Evolutionary conservation across 2,329 filamentous ascomycete species (phyloP), one percentile per base, ranked within the genome.

Genomic region (Fusarium longipes): DNA sequence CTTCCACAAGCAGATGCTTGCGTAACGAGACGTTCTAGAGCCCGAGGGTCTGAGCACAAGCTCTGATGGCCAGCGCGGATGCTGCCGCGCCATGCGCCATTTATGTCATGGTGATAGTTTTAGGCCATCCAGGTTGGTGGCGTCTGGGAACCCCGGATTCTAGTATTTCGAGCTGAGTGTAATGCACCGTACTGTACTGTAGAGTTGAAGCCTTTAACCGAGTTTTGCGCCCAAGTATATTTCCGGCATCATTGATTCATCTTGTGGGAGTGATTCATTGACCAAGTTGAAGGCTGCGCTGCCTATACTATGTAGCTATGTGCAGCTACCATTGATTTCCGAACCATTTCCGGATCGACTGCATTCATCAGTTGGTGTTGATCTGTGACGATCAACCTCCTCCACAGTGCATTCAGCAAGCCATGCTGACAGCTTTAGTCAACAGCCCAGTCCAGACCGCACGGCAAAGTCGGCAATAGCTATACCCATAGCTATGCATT

Each of bases 391-490:
- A 36, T 36, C 33, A 3, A 33, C 32, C 18, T 20, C 24, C 32
- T 36, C 3, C 45, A 36, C 5, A 8, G 27, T 38, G 25, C 40
- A 29, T 43, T 15, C 32, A 29, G 11, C 32, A 27, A 49, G 32
- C 22, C 32, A 49, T 8, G 32, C 12, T 12, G 32, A 49, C 22
- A 24, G 15, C 9, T 12, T 14, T 5, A 25, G 20, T n/a, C 6
- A 5, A 5, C 22, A 11, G 8, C 24, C 9, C 24, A 33, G 17
- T 15, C 45, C 38, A 56, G 25, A 25, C 53, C 36, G 18, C 36
- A 25, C 60, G 60, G 60, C 33, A 63, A 56, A 48, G 8, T 42
- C 64, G 64, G 64, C 64, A 67, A 32, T 38, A 22, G 10, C 15
- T 11, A n/a, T n/a, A 33, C 22, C 24, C 9, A 17, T 7, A 49